These are phyloP conservation scores for Calonectria fujianensis DNA, from an alignment of 2,329 filamentous ascomycete genomes.

Conservation along the genomic window DNA sequence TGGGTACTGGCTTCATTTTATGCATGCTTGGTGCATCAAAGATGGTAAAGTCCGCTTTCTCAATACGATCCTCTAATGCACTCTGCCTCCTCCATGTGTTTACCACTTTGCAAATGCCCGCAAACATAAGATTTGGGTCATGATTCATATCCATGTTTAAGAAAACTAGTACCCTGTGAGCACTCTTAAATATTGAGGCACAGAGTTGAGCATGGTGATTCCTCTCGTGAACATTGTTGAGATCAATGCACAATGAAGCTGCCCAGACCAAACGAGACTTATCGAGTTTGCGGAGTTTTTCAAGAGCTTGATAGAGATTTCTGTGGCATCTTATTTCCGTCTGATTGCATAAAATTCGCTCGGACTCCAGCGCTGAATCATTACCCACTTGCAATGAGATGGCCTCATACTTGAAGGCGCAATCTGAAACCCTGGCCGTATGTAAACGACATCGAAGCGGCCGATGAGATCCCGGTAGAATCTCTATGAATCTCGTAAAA, in stretches of 20 bases:
- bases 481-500: conserved; percentile 22
- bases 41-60: conserved; percentile 7
- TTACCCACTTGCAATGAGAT: neutral
- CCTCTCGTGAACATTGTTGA: neutral
- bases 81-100: conserved; percentile 24
- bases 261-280: conserved; percentile 25
- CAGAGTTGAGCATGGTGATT: conserved; percentile 21
- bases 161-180: neutral
- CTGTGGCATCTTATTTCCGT: neutral
- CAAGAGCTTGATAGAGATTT: neutral
- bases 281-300: neutral
- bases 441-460: neutral
- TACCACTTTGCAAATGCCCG: conserved; percentile 12
- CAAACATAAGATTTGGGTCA: neutral
- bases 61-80: neutral
- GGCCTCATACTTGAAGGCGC: conserved; percentile 23
- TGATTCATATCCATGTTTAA: neutral
- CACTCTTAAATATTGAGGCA: conserved; percentile 13
- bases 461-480: conserved; percentile 10
- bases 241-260: conserved; percentile 20
- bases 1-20: neutral
- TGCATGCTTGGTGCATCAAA: neutral
- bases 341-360: neutral
- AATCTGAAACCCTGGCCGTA: conserved; percentile 16
- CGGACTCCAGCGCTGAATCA: neutral